Base-by-base conservation (phyloP, 441 rosid species). In the Arabidopsis hybrid region DNA sequence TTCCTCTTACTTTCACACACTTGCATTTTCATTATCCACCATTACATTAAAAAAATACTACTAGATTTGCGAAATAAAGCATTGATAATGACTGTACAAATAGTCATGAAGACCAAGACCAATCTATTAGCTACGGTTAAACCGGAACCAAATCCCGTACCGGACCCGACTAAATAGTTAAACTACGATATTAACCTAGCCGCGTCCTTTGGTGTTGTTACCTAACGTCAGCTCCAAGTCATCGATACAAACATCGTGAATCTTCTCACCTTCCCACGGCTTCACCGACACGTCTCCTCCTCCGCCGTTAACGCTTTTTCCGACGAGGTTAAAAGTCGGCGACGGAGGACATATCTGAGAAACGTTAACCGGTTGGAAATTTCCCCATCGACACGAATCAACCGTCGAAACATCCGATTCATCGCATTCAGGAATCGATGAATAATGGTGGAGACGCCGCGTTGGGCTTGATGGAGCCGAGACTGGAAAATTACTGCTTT, bases 251-350 rank as follows among this genome's bases (percentile, higher is more conserved):
- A 88, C 62, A 32, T 88, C 91, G 64, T 88, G 93, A 70, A 88
- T 88, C 81, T 78, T 85, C 81, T 88, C 91, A 34, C 93, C 93
- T 60, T 88, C 89, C 93, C 93, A 86, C 3, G 93, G 85, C 74
- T 78, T 88, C 50, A 88, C 93, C 12, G 64, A 66, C 45, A 67
- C 70, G 76, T 67, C 46, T 59, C 68, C 78, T 85, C 40, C 16
- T 55, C 70, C 16, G 66, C 68, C 14, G 51, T 9, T 56, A 59
- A 75, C 12, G 89, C 50, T 57, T 12, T 57, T 80, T 68, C 85
- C 83, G 35, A 91, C 83, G 52, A 86, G 91, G 72, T 86, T 88
- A 57, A 88, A 88, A 4, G 87, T 85, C 26, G 93, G 91, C 6
- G 91, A 88, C 60, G 86, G 85, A 5, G 93, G 89, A 59, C 84